These are phyloP conservation scores for Aristolochia fimbriata DNA, from an alignment of 164 flowering plant genomes.

Conservation along the genomic window DNA sequence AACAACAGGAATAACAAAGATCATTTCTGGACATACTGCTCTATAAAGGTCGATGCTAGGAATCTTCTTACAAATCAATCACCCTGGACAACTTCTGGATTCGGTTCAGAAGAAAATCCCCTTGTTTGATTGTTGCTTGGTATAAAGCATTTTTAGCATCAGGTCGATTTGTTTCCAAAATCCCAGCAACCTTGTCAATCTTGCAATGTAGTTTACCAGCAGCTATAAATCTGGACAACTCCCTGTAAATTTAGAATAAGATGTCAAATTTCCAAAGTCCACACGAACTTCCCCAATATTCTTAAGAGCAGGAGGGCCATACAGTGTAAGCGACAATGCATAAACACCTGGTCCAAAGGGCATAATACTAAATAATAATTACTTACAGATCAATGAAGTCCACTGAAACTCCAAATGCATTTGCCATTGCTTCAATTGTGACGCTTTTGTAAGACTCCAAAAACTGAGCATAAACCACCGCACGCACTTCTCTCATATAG, in stretches of 20 bases:
- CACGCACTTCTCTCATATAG: constrained; percentile 92
- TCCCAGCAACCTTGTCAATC: constrained; percentile 89
- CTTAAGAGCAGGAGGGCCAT: background rate
- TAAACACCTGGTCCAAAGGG: background rate
- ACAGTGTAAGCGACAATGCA: background rate
- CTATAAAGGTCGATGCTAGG: too few relatives aligned
- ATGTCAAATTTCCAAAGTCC: background rate
- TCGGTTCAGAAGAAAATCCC: constrained; percentile 82
- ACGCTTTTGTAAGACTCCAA: constrained; percentile 97
- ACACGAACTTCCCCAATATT: background rate
- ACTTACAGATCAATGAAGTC: constrained; percentile 95
- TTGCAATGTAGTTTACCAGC: constrained; percentile 98
- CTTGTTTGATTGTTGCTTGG: constrained; percentile 96
- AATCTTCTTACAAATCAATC: too few relatives aligned
- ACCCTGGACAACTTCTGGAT: constrained; percentile 15
- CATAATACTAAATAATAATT: background rate
- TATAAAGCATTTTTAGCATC: constrained; percentile 96
- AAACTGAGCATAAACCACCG: constrained; percentile 90
- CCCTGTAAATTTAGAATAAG: constrained; percentile 40
- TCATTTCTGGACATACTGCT: too few relatives aligned
- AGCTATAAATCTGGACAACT: constrained; percentile 89
- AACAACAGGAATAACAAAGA: too few relatives aligned
- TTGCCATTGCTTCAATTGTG: constrained; percentile 98
- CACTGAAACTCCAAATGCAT: constrained; percentile 83
- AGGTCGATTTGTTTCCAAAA: constrained; percentile 9